Evolutionary conservation across 2,329 filamentous ascomycete species (phyloP).

Genomic region (Trichothecium sympodiale): DNA sequence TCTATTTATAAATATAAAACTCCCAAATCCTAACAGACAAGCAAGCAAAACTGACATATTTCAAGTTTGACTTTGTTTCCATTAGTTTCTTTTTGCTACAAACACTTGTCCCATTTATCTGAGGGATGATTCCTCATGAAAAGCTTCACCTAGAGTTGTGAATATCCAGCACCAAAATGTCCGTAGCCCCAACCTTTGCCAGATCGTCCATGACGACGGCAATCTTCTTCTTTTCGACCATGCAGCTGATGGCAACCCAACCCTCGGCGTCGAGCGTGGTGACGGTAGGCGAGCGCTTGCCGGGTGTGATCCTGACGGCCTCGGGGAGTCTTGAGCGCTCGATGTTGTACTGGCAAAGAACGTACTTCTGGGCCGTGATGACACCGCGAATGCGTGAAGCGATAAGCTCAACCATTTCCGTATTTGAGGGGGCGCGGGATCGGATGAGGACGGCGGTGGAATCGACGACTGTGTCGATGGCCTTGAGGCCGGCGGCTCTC

Average conservation of each 20-base stretch:
- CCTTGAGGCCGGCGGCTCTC: constrained; percentile 86
- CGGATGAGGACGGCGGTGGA: constrained; percentile 87
- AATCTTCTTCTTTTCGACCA: constrained; percentile 84
- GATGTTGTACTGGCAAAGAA: constrained; percentile 95
- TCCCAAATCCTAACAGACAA: background rate
- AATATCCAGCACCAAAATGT: constrained; percentile 78
- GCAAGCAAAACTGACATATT: too few species aligned
- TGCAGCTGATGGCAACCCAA: constrained; percentile 90
- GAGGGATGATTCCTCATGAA: too few species aligned
- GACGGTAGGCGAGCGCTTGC: constrained; percentile 85
- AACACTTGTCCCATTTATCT: background rate
- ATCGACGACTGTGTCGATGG: constrained; percentile 86
- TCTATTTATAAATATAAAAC: too few species aligned
- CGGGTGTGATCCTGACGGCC: constrained; percentile 74
- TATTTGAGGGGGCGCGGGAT: constrained; percentile 72
- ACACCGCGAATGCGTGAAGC: constrained; percentile 81
- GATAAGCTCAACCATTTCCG: constrained; percentile 72
- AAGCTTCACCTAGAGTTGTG: constrained; percentile 57
- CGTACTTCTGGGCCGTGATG: constrained; percentile 87
- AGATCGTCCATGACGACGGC: constrained; percentile 81
- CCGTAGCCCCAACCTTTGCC: constrained; percentile 63
- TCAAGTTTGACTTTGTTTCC: too few species aligned
- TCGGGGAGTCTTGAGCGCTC: constrained; percentile 54
- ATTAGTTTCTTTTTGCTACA: too few species aligned
- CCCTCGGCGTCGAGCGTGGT: constrained; percentile 79